These are phyloP conservation scores for Phellopilus nigrolimitatus DNA, from an alignment of 1,284 basidiomycete genomes.

Conservation along the genomic window DNA sequence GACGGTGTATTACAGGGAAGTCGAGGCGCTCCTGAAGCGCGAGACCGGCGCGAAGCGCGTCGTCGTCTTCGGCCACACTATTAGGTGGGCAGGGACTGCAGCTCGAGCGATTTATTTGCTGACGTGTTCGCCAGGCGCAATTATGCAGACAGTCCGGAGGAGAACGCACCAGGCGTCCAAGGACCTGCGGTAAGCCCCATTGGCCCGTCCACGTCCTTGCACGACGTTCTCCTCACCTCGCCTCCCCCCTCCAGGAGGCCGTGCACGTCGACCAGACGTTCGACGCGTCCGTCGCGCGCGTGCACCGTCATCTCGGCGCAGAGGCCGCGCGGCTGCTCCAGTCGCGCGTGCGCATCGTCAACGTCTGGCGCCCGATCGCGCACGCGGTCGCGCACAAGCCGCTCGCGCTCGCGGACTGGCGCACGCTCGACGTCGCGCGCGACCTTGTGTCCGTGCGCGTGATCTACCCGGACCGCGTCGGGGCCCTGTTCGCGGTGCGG, in stretches of 20 bases:
- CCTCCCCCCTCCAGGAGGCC: slow-evolving; percentile 23
- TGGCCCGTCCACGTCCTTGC: slow-evolving; percentile 1
- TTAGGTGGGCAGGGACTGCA: not conserved
- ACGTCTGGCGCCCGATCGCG: slow-evolving; percentile 50
- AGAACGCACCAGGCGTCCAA: not conserved
- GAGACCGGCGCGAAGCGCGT: slow-evolving; percentile 27
- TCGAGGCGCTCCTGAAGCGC: slow-evolving; percentile 27
- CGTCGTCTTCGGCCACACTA: slow-evolving; percentile 28
- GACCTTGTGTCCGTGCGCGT: slow-evolving; percentile 34
- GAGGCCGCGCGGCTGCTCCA: slow-evolving; percentile 43
- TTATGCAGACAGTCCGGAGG: not conserved
- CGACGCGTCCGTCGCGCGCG: slow-evolving; percentile 42
- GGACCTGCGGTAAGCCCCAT: slow-evolving; percentile 1
- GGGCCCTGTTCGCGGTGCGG: slow-evolving; percentile 32
- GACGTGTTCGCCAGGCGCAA: slow-evolving; percentile 13
- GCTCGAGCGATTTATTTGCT: slow-evolving; percentile 20
- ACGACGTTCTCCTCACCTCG: not conserved
- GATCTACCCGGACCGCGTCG: slow-evolving; percentile 32
- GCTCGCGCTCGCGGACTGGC: slow-evolving; percentile 43
- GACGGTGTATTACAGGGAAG: slow-evolving; percentile 27
- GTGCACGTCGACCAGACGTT: slow-evolving; percentile 60
- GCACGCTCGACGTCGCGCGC: slow-evolving; percentile 31
- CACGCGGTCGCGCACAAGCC: slow-evolving; percentile 43
- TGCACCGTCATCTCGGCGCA: slow-evolving; percentile 46
- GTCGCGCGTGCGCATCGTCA: slow-evolving; percentile 53